These are phyloP conservation scores for Middelhovenomyces tepae DNA, from an alignment of 805 yeast genomes.

Conservation along the genomic window DNA sequence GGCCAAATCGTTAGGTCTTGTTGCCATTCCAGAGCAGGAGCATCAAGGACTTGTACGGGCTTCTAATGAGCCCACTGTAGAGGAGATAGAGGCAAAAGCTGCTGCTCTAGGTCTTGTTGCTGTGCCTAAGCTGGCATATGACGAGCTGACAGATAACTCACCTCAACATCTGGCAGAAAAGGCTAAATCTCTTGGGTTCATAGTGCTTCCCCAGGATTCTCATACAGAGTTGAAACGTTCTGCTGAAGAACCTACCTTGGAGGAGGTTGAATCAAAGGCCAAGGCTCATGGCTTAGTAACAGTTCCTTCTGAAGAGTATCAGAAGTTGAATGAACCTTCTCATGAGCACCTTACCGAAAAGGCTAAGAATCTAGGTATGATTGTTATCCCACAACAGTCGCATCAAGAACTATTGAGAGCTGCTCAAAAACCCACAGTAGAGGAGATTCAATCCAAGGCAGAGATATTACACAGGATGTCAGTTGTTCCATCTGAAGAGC, in stretches of 20 bases:
- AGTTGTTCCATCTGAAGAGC: slow-evolving; percentile 16
- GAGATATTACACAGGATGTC: slow-evolving; percentile 3
- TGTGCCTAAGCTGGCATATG: slow-evolving; percentile 4
- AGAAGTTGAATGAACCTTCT: slow-evolving; percentile 10
- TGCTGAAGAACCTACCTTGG: slow-evolving; percentile 15
- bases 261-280: slow-evolving; percentile 22
- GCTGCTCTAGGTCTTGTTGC: slow-evolving; percentile 16
- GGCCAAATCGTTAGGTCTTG: slow-evolving; percentile 9
- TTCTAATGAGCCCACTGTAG: slow-evolving; percentile 11
- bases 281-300: slow-evolving; percentile 13
- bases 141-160: slow-evolving; percentile 3
- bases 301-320: slow-evolving; percentile 17
- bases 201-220: slow-evolving; percentile 17
- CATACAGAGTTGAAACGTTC: slow-evolving; percentile 17
- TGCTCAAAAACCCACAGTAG: slow-evolving; percentile 17
- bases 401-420: slow-evolving; percentile 17
- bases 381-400: slow-evolving; percentile 17
- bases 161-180: slow-evolving; percentile 11
- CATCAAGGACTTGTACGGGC: slow-evolving; percentile 5
- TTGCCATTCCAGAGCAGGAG: slow-evolving; percentile 10
- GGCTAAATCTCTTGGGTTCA: slow-evolving; percentile 17
- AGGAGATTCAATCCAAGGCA: background rate
- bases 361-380: slow-evolving; percentile 16
- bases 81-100: slow-evolving; percentile 15
- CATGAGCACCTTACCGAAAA: slow-evolving; percentile 11